These are phyloP conservation scores for Suillus tomentosus DNA, from an alignment of 768 basidiomycete genomes.

Conservation along the genomic window DNA sequence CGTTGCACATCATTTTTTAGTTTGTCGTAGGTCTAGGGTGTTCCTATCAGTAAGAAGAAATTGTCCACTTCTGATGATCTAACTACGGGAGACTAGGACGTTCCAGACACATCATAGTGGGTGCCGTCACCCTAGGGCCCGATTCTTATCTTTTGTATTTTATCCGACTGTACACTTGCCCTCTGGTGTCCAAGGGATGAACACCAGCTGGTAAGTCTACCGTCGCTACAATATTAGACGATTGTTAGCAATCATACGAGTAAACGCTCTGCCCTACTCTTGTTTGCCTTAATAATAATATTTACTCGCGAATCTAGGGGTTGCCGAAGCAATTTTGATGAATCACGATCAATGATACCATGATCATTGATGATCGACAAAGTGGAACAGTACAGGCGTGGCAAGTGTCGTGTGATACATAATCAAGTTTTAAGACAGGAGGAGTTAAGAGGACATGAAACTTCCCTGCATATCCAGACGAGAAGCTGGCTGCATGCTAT, in stretches of 20 bases:
- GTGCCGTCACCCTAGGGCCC: neutral
- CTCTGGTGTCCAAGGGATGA: slow-evolving; percentile 8
- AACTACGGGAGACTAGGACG: neutral
- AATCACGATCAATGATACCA: neutral
- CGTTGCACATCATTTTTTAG: neutral
- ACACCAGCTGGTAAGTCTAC: neutral
- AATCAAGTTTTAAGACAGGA: neutral
- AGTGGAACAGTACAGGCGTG: neutral
- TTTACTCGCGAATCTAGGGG: too few relatives aligned
- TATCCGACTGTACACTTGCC: neutral
- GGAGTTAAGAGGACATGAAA: neutral
- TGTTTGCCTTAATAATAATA: neutral
- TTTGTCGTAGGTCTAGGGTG: neutral
- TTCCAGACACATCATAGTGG: neutral
- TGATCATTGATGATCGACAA: neutral
- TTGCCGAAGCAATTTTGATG: neutral
- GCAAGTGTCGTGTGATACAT: neutral
- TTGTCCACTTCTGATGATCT: neutral
- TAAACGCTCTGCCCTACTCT: neutral
- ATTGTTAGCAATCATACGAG: neutral
- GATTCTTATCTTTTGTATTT: neutral
- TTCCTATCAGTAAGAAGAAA: neutral
- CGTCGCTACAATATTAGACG: neutral
- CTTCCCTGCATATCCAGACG: neutral
- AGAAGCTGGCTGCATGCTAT: neutral